Conservation (phyloP, 2,329 filamentous ascomycete genomes). For the Penicillium concentricum region DNA sequence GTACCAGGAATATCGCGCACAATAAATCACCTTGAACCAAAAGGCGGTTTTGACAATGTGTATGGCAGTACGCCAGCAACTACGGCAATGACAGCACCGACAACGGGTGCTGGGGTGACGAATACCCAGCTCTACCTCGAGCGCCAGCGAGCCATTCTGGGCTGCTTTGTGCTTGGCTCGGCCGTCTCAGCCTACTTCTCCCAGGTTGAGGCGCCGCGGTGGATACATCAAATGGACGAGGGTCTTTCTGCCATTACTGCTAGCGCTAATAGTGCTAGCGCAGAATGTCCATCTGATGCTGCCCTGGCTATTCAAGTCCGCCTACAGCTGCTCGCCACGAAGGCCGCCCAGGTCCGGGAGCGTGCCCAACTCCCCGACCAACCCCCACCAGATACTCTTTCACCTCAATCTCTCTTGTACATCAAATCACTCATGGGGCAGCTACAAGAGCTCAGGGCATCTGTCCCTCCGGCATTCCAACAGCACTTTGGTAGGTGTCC, state of each 20-base stretch:
- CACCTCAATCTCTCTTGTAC: background rate
- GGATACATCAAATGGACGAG: background rate
- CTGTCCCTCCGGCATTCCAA: background rate
- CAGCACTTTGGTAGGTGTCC: background rate
- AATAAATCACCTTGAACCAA: background rate
- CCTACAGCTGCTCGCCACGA: background rate
- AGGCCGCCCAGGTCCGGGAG: background rate
- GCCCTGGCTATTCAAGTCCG: background rate
- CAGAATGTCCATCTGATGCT: background rate
- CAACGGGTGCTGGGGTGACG: background rate
- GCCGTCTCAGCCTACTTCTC: background rate
- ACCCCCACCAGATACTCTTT: background rate
- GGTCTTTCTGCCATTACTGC: background rate
- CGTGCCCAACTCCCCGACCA: background rate
- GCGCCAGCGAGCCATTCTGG: background rate
- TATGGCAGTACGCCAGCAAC: background rate
- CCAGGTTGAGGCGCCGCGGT: background rate
- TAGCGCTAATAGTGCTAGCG: background rate
- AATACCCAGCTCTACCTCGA: background rate
- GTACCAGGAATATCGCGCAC: background rate
- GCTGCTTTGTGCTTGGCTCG: background rate
- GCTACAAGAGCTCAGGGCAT: background rate
- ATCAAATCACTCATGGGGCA: background rate
- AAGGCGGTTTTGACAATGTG: background rate
- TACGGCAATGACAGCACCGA: background rate